Evolutionary conservation across 202 grass and related monocot species (phyloP).

Genomic region (Alloteropsis angusta): DNA sequence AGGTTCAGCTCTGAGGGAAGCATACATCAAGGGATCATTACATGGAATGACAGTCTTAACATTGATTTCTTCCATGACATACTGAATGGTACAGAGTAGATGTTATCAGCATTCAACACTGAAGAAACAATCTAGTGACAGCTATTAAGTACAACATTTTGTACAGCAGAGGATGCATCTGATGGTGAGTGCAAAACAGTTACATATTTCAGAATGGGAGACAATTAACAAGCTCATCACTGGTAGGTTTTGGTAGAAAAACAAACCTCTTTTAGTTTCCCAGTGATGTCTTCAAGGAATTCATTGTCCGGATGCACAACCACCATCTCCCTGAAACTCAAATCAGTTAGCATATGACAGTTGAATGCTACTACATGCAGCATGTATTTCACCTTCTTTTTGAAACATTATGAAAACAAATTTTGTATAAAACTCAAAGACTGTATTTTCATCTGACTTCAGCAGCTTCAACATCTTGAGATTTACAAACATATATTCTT

Average conservation of each 20-base stretch:
- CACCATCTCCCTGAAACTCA: conserved; percentile 82
- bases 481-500: background rate
- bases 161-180: background rate
- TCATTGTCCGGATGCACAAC: conserved; percentile 87
- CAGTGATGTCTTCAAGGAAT: conserved; percentile 92
- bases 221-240: background rate
- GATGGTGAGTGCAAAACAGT: background rate
- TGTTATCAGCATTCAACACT: conserved; percentile 17
- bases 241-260: background rate
- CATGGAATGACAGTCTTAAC: conserved; percentile 85
- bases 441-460: background rate
- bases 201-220: background rate
- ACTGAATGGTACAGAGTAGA: conserved; percentile 52
- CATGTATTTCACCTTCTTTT: background rate
- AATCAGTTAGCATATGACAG: conserved; percentile 5
- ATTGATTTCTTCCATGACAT: conserved; percentile 99
- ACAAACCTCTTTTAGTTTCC: conserved; percentile 88
- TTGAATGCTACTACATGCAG: conserved; percentile 4
- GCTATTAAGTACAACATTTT: background rate
- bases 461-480: background rate
- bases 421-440: background rate
- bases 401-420: background rate
- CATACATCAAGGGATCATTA: conserved; percentile 77
- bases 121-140: conserved; percentile 7
- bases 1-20: conserved; percentile 83